Base-by-base conservation (phyloP, 2,329 filamentous ascomycete species). In the Alternaria postmessia region DNA sequence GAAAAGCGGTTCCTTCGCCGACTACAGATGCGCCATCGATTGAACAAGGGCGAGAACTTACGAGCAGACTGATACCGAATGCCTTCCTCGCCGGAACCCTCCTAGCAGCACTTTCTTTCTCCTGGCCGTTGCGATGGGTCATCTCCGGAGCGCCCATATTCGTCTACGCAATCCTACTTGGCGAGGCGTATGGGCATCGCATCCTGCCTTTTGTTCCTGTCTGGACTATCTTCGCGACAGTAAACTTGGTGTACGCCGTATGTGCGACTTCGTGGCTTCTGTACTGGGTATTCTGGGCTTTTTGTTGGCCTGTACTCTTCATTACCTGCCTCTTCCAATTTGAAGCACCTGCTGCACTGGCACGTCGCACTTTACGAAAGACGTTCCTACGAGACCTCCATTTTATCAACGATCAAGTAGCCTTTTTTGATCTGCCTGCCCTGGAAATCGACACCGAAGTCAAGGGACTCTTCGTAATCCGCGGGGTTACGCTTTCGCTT, bases 371-470 rank as follows among this genome's bases (percentile, higher is more conserved):
- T 7, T 71, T 82, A 7, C 75, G 74, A 18, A 71, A 68, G 22
- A 68, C 69, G 0, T 72, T 84, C 9, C 72, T 81, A 28, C 69
- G 79, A 46, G 74, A 81, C 38, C 65, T 84, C 22, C 82, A 85
- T 57, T 85, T 86, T 65, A 82, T 83, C 61, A 80, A 81, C 47
- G 84, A 86, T 59, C 82, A 81, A 59, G 78, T 86, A 56, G 83
- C 82, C 3, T 73, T 83, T 53, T 83, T 84, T 62, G 78, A 82
- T 51, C 67, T 84, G 7, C 83, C 85, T 0, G 84, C 83, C 1
- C 68, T 86, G 53, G 84, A 86, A 65, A 85, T 86, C 43, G 84
- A 86, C 64, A 84, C 81, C 0, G 82, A 85, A 26, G 82, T 85
- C 14, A 79, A 83, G 62, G 85, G 84, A 0, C 71, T 86, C 18